Evolutionary conservation across 2,329 filamentous ascomycete genomes (phyloP), one percentile per base, ranked within the genome.

Genomic region (Cladobotryum mycophilum): DNA sequence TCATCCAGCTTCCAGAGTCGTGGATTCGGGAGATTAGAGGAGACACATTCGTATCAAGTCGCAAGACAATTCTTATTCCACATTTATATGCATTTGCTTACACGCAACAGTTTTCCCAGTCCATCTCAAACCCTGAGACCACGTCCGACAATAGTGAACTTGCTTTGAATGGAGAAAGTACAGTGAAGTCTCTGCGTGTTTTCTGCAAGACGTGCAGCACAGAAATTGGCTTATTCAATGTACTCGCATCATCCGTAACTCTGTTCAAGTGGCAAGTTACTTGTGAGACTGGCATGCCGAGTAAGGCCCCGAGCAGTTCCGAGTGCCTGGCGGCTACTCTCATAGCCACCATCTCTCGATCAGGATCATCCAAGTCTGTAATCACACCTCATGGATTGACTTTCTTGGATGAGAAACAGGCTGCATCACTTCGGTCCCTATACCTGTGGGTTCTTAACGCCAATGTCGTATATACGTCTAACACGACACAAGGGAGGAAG

Each of bases 201-300:
- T 70, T 65, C 48, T 82, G 80, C 63, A 61, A 61, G 11, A 59
- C 62, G 9, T 83, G 80, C 60, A 58, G 59, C 5, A 53, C 61
- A 6, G 72, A 75, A 42, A 56, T 81, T 9, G 80, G 80, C 12
- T 66, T 76, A 36, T 72, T 70, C 60, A 74, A 73, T 50, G 59
- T 69, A n/a, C 61, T 71, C 14, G 68, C 69, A 17, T 62, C 63
- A 0, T 77, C 78, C 1, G 65, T 76, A 36, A 74, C 72, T 1
- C 59, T 83, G 30, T 80, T 79, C 64, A 82, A 83, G 66, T 82
- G 80, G 80, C 72, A 75, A 55, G 63, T 81, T 36, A 60, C 61
- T n/a, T 72, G 76, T 54, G 59, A 68, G 52, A 68, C 64, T 14
- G 25, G 54, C 38, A 55, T 51, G 4, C 41, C 55, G 22, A 53